Evolutionary conservation across 1,139 yeast genomes (phyloP).

Genomic region (Candida tetrigidarum): DNA sequence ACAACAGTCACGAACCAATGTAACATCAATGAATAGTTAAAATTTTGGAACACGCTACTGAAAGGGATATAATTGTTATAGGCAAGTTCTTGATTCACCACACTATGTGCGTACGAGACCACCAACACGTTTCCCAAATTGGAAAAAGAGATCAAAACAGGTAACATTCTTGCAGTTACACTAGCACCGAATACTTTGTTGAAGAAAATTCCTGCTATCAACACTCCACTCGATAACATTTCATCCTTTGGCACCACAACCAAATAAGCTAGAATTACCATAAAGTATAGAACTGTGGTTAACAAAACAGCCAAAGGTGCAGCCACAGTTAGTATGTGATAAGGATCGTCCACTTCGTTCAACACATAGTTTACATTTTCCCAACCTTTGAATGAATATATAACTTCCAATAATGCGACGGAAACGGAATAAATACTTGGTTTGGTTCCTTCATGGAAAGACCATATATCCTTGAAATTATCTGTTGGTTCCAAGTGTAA

Average conservation of each 20-base stretch:
- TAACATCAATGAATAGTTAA: conserved; percentile 45
- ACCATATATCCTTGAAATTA: conserved; percentile 35
- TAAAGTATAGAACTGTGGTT: conserved; percentile 64
- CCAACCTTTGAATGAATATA: conserved; percentile 48
- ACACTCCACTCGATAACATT: conserved; percentile 63
- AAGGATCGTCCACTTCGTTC: conserved; percentile 56
- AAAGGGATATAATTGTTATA: conserved; percentile 75
- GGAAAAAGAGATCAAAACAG: conserved; percentile 74
- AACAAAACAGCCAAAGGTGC: conserved; percentile 71
- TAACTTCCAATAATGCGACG: conserved; percentile 46
- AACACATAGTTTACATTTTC: conserved; percentile 51
- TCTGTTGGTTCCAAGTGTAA: conserved; percentile 29
- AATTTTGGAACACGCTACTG: conserved; percentile 57
- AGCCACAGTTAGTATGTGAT: conserved; percentile 66
- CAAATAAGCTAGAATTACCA: conserved; percentile 73
- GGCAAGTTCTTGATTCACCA: conserved; percentile 77
- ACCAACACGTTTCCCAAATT: conserved; percentile 81
- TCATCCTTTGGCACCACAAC: conserved; percentile 74
- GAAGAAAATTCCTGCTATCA: conserved; percentile 77
- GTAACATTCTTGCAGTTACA: conserved; percentile 63
- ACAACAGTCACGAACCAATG: conserved; percentile 55
- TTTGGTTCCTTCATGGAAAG: conserved; percentile 21
- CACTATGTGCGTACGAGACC: conserved; percentile 77
- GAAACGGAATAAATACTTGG: conserved; percentile 37
- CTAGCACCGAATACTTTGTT: conserved; percentile 71